Evolutionary conservation across 148 eudicot genomes (phyloP), one percentile per base, ranked within the genome.

Genomic region (Dianthus caryophyllus): DNA sequence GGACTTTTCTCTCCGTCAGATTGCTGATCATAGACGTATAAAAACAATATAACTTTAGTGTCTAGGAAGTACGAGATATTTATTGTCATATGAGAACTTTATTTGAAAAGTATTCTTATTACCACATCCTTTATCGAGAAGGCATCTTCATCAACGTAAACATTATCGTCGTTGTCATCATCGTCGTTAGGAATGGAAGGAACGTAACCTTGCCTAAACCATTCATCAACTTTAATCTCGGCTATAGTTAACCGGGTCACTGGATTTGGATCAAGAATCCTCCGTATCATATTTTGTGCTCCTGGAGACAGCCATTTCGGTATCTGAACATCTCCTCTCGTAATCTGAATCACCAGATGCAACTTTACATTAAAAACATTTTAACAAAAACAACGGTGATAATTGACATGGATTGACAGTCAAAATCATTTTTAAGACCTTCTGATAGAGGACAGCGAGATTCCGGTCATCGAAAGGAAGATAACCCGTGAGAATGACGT

Each of bases 231-330:
- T 83, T 83, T 93, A 36, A 89, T 89, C 77, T 93, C 92, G 0
- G 82, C 78, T 74, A 88, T 71, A 33, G 85, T 84, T 72, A 88
- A 80, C 55, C 98, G 64, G 29, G 82, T 85, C 20, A 29, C 71
- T 38, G 98, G 98, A 70, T 93, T 90, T 30, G 98, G 98, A 77
- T 93, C 90, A 33, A 93, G 87, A 63, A 90, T 87, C 80, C 95
- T 82, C 80, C 31, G 84, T 72, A 90, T 80, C 64, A 93, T 72
- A 69, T 83, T 81, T 33, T 66, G 79, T 21, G 90, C 97, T 73
- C 88, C 98, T 2, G 86, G 73, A 26, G 98, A 90, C 10, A 94
- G 81, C 91, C 96, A 86, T 71, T 86, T 88, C 0, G 98, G 98
- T 49, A 90, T 88, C 59, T 86, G 92, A 70, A 58, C 82, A 31